These are phyloP conservation scores for Penicillium simplicissimum DNA, from an alignment of 495 filamentous ascomycete genomes.

Conservation along the genomic window DNA sequence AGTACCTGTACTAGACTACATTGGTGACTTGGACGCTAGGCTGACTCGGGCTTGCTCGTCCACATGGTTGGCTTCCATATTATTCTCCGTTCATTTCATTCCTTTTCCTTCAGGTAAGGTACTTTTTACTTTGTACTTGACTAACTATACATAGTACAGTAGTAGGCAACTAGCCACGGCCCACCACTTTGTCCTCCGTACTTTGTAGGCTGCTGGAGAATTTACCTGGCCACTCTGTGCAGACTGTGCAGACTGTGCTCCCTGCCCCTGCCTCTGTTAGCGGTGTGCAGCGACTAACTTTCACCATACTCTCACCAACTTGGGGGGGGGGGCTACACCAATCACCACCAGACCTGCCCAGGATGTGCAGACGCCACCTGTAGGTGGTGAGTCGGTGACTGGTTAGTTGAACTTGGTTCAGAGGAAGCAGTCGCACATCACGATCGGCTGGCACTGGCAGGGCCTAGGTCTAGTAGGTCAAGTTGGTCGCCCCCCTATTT, in stretches of 20 bases:
- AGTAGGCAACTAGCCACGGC: neutral
- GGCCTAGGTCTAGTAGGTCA: neutral
- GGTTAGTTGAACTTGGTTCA: neutral
- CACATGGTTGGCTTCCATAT: neutral
- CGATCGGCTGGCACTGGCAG: constrained; percentile 14
- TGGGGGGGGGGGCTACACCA: neutral
- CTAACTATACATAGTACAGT: neutral
- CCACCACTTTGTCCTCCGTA: neutral
- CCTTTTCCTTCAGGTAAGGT: neutral
- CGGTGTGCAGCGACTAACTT: constrained; percentile 8
- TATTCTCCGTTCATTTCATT: neutral
- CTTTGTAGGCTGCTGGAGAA: neutral
- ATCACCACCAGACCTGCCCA: constrained; percentile 12
- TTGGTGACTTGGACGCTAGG: neutral
- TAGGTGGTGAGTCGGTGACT: constrained; percentile 16
- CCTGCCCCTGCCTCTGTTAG: neutral
- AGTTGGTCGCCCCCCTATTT: neutral
- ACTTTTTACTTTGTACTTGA: neutral
- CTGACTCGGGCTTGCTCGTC: neutral
- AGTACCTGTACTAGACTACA: too few species aligned
- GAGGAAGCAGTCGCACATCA: constrained; percentile 11
- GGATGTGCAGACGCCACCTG: constrained; percentile 23
- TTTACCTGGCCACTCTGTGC: too few species aligned
- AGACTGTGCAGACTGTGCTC: too few species aligned
- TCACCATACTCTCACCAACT: neutral